A percentile compares a stretch with the other conserved stretches of the same genome.
Evolutionary conservation across 2,329 filamentous ascomycete genomes (phyloP).

Genomic region (Pseudocercospora musae): DNA sequence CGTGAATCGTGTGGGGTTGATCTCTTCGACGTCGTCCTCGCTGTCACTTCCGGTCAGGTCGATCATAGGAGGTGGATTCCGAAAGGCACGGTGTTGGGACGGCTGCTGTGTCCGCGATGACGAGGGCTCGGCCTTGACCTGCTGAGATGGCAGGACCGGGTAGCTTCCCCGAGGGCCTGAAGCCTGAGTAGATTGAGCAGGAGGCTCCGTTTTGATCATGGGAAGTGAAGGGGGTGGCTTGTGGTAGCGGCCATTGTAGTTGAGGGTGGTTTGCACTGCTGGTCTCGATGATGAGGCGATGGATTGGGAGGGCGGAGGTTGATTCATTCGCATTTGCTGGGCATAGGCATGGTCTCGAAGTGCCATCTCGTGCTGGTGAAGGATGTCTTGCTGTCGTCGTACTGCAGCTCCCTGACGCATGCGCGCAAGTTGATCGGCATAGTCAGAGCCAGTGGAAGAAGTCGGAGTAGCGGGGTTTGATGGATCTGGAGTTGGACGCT

Average conservation of each 20-base stretch:
- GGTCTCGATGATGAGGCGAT: slow-evolving; percentile 25
- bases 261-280: slow-evolving; percentile 32
- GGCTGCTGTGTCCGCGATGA: not conserved
- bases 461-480: slow-evolving; percentile 27
- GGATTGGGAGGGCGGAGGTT: slow-evolving; percentile 12
- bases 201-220: slow-evolving; percentile 11
- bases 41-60: slow-evolving; percentile 34
- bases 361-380: slow-evolving; percentile 24
- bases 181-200: not conserved
- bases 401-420: slow-evolving; percentile 16
- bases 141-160: not conserved
- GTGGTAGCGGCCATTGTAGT: slow-evolving; percentile 26
- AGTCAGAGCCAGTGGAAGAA: slow-evolving; percentile 25
- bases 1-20: slow-evolving; percentile 24
- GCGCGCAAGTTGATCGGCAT: slow-evolving; percentile 9
- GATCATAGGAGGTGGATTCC: slow-evolving; percentile 22
- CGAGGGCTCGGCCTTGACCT: slow-evolving; percentile 8
- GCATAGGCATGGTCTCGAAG: not conserved
- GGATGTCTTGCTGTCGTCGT: slow-evolving; percentile 15
- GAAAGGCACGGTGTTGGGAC: slow-evolving; percentile 16
- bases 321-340: not conserved
- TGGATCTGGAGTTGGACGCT: slow-evolving; percentile 31
- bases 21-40: slow-evolving; percentile 31
- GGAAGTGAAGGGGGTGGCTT: slow-evolving; percentile 21
- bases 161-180: not conserved